These are phyloP conservation scores for Nymphaea colorata DNA, from an alignment of 164 flowering plant species.

Conservation along the genomic window DNA sequence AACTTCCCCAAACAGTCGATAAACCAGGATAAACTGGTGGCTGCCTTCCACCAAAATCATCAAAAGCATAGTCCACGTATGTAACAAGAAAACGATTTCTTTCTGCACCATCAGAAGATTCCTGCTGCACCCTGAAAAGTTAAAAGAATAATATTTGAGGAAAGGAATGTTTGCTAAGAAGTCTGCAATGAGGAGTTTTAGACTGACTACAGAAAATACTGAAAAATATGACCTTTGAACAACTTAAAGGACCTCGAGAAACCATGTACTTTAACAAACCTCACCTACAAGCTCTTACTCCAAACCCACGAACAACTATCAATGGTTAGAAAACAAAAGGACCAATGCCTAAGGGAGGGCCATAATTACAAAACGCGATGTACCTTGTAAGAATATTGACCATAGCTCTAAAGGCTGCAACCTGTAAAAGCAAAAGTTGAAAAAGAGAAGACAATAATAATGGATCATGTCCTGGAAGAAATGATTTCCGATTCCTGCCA, in stretches of 20 bases:
- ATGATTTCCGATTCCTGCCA: no score
- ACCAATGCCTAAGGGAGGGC: no score
- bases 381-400: conserved; percentile 93
- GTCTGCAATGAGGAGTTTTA: no score
- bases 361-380: conserved; percentile 2
- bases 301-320: not conserved
- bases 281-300: no score
- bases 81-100: conserved; percentile 83
- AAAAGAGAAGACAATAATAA: not conserved
- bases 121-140: conserved; percentile 86
- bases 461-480: not conserved
- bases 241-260: not conserved
- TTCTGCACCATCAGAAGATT: conserved; percentile 92
- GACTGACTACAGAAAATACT: not conserved
- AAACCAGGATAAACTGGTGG: conserved; percentile 97
- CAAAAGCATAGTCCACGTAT: conserved; percentile 96
- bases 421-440: conserved; percentile 30
- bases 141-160: not conserved
- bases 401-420: conserved; percentile 99
- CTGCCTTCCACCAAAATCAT: conserved; percentile 97
- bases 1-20: conserved; percentile 98
- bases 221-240: not conserved
- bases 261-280: not conserved
- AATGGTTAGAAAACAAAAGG: not conserved
- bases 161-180: no score